Evolutionary conservation across 768 basidiomycete genomes (phyloP).

Genomic region (Macrolepiota albuminosa): DNA sequence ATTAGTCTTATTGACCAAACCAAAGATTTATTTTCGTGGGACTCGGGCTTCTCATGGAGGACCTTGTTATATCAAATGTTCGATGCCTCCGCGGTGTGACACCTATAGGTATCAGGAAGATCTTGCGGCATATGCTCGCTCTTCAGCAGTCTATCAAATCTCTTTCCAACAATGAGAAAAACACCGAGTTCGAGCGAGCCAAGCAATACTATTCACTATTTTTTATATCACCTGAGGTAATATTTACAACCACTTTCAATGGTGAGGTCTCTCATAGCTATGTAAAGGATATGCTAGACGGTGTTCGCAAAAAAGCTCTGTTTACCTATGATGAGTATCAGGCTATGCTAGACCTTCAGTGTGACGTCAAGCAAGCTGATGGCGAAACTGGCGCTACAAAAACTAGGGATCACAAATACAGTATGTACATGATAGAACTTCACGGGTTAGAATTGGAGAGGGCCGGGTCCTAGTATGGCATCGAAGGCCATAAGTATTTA

Average conservation of each 20-base stretch:
- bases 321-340: conserved; percentile 94
- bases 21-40: conserved; percentile 85
- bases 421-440: conserved; percentile 86
- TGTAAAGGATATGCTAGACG: conserved; percentile 69
- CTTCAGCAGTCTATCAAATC: conserved; percentile 89
- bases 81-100: conserved; percentile 67
- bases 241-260: conserved; percentile 12
- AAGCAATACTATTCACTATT: conserved; percentile 83
- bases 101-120: conserved; percentile 76
- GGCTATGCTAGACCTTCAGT: conserved; percentile 84
- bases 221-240: conserved; percentile 65
- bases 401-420: conserved; percentile 68
- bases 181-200: conserved; percentile 69
- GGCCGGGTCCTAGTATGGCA: conserved; percentile 18
- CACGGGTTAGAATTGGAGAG: conserved; percentile 71
- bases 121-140: conserved; percentile 83
- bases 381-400: conserved; percentile 46
- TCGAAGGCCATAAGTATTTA: not conserved
- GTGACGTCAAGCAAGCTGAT: conserved; percentile 67
- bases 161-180: conserved; percentile 53
- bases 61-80: conserved; percentile 72
- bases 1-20: conserved; percentile 7
- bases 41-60: conserved; percentile 79
- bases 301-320: conserved; percentile 52
- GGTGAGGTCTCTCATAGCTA: not conserved